Evolutionary conservation across 306 rosid genomes (phyloP).

Genomic region (Casuarina equisetifolia): DNA sequence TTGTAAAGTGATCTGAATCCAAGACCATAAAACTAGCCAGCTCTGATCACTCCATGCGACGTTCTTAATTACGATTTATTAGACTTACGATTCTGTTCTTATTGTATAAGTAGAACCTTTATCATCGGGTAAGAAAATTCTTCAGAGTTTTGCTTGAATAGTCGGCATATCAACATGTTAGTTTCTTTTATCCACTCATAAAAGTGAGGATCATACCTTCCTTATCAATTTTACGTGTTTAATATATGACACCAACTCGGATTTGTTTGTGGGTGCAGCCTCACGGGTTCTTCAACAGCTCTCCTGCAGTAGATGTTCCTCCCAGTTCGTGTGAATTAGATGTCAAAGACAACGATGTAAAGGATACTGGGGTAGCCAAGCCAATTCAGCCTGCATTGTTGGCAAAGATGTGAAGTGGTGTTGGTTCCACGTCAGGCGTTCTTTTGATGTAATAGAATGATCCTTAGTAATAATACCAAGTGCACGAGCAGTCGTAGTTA

Average conservation of each 20-base stretch:
- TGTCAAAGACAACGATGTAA: conserved; percentile 43
- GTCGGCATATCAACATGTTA: not conserved
- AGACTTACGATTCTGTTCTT: not conserved
- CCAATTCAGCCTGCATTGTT: conserved; percentile 41
- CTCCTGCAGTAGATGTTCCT: conserved; percentile 79
- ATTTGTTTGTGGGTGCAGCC: conserved; percentile 56
- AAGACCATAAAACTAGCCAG: not conserved
- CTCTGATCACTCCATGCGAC: not conserved
- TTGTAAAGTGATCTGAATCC: not conserved
- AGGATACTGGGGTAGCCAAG: conserved; percentile 42
- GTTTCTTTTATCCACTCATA: not conserved
- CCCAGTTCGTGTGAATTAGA: conserved; percentile 64
- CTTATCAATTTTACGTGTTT: not conserved
- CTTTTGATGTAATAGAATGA: conserved; percentile 9
- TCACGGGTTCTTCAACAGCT: conserved; percentile 88
- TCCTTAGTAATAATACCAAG: not conserved
- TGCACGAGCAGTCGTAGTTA: too few species aligned
- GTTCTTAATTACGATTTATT: not conserved
- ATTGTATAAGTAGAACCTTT: not conserved
- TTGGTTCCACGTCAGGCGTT: not conserved
- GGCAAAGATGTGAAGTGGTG: conserved; percentile 43
- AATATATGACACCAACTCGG: not conserved
- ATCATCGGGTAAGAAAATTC: not conserved
- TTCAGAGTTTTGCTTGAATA: not conserved
- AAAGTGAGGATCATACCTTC: not conserved